phyloP scores from a whole-genome alignment of 2,329 filamentous ascomycete genomes.

The Scedosporium apiospermum region DNA sequence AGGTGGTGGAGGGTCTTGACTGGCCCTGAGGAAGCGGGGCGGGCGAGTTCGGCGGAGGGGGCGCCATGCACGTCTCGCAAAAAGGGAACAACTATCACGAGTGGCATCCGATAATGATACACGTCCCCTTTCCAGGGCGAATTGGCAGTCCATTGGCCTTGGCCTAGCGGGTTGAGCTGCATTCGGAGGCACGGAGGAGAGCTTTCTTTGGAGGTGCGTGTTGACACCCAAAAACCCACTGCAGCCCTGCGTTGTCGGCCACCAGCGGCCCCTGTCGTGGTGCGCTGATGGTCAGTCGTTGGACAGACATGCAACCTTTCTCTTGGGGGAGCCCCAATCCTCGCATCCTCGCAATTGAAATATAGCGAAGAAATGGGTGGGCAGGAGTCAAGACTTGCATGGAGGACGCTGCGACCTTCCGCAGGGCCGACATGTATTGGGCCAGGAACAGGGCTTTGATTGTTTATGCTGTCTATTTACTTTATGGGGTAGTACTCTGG shows the following conservation, averaged over 20 bases:
- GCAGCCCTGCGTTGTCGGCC: conserved; percentile 1
- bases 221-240: neutral
- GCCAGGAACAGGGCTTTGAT: conserved; percentile 2
- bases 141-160: neutral
- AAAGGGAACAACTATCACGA: neutral
- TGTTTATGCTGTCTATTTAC: neutral
- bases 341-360: neutral
- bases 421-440: conserved; percentile 1
- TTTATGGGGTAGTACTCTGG: neutral
- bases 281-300: neutral
- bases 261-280: neutral
- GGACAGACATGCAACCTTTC: neutral
- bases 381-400: neutral
- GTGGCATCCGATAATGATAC: neutral
- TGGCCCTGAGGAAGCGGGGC: neutral
- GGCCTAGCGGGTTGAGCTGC: neutral
- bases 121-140: neutral
- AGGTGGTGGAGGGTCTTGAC: neutral
- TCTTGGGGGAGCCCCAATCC: neutral
- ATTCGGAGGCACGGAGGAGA: neutral
- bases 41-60: neutral
- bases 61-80: neutral
- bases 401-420: conserved; percentile 1
- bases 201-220: neutral
- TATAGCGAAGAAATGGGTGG: neutral